These are phyloP conservation scores for Fusarium palustre DNA, from an alignment of 2,329 filamentous ascomycete species.

Conservation along the genomic window DNA sequence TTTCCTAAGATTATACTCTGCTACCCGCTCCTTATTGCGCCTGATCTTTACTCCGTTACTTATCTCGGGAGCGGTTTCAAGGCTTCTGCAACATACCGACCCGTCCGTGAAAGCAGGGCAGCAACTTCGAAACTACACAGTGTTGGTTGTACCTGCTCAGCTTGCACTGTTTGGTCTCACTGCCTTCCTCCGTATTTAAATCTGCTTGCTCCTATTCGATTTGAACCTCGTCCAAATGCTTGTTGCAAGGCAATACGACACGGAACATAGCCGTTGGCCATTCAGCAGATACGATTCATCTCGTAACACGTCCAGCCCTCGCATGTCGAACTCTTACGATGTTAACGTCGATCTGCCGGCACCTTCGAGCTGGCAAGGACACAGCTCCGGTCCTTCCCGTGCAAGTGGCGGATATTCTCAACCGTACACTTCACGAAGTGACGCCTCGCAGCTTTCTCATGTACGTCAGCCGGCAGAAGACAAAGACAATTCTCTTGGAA, in stretches of 20 bases:
- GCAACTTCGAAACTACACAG: conserved; percentile 36
- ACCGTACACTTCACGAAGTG: conserved; percentile 57
- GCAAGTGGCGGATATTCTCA: conserved; percentile 60
- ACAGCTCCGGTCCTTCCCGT: conserved; percentile 63
- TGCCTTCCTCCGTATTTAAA: conserved; percentile 25
- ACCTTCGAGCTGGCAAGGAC: conserved; percentile 68
- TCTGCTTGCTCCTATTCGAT: conserved; percentile 13
- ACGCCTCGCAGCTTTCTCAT: conserved; percentile 35
- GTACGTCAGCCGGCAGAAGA: conserved; percentile 51
- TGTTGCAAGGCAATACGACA: conserved; percentile 65
- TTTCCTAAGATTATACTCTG: conserved; percentile 18
- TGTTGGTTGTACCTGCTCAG: conserved; percentile 35
- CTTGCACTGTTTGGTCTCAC: conserved; percentile 24
- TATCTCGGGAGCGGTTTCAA: conserved; percentile 39
- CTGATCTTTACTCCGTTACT: conserved; percentile 21
- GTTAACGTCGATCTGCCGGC: conserved; percentile 59
- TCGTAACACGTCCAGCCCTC: conserved; percentile 60
- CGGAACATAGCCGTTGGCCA: conserved; percentile 67
- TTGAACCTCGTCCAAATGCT: conserved; percentile 55
- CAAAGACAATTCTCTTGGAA: conserved; percentile 63
- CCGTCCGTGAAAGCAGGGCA: conserved; percentile 27
- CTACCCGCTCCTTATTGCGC: conserved; percentile 13
- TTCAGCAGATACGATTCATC: conserved; percentile 64
- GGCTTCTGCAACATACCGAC: conserved; percentile 35
- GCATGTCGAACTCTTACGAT: conserved; percentile 69